These are phyloP conservation scores for Didymella exigua DNA, from an alignment of 2,329 filamentous ascomycete species.

Conservation along the genomic window DNA sequence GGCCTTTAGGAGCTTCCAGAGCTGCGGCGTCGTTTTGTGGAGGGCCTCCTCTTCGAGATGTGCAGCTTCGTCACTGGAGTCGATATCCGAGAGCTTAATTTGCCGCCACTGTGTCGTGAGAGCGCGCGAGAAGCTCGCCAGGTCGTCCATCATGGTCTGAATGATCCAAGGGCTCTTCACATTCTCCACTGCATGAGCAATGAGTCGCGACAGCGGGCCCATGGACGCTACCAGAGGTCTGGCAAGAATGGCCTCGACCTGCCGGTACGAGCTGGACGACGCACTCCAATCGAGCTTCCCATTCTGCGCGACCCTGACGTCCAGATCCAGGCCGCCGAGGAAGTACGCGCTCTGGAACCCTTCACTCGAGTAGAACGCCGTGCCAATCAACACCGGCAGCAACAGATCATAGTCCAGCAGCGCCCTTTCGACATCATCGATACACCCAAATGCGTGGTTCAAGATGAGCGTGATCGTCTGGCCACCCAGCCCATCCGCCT, in stretches of 20 bases:
- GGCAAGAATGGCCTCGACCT: slow-evolving; percentile 63
- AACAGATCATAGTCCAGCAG: slow-evolving; percentile 70
- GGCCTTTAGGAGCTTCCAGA: slow-evolving; percentile 78
- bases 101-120: slow-evolving; percentile 75
- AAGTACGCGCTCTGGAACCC: slow-evolving; percentile 80
- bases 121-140: slow-evolving; percentile 69
- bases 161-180: slow-evolving; percentile 58
- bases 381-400: slow-evolving; percentile 70
- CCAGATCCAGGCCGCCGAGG: slow-evolving; percentile 69
- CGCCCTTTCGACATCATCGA: slow-evolving; percentile 65
- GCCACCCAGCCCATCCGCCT: slow-evolving; percentile 56
- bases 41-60: slow-evolving; percentile 69
- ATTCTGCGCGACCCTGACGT: slow-evolving; percentile 61
- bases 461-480: slow-evolving; percentile 69
- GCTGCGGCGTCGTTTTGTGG: slow-evolving; percentile 68
- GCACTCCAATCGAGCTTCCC: slow-evolving; percentile 68
- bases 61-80: slow-evolving; percentile 67
- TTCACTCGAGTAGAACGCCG: slow-evolving; percentile 71
- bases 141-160: slow-evolving; percentile 63
- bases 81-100: slow-evolving; percentile 74
- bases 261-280: slow-evolving; percentile 63
- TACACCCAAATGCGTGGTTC: slow-evolving; percentile 75
- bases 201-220: slow-evolving; percentile 69
- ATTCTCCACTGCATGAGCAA: slow-evolving; percentile 67
- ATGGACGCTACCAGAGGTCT: slow-evolving; percentile 69